Percentiles rank a stretch among this genome's conserved stretches.
These are phyloP conservation scores for Metschnikowia chrysomelidarum DNA, from an alignment of 805 yeast genomes.

Conservation along the genomic window DNA sequence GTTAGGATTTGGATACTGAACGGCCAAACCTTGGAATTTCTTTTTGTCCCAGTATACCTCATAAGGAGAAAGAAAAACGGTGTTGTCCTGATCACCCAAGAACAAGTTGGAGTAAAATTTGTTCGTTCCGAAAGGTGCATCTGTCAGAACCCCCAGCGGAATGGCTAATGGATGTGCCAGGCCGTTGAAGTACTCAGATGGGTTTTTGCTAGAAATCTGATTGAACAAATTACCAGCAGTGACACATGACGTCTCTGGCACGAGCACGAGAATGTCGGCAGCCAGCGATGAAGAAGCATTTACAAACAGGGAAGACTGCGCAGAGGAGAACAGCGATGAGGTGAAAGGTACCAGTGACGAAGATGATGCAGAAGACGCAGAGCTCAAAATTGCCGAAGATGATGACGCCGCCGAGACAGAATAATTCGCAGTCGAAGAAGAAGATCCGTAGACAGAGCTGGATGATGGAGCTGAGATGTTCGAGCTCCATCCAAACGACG, in stretches of 20 bases:
- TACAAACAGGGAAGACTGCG: neutral
- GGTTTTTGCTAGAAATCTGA: constrained; percentile 44
- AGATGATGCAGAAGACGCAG: too few species aligned
- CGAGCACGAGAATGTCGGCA: neutral
- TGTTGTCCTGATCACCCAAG: constrained; percentile 51
- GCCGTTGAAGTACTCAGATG: constrained; percentile 45
- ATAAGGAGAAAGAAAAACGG: constrained; percentile 68
- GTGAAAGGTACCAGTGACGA: too few species aligned
- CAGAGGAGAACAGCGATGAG: too few species aligned
- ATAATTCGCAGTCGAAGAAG: too few species aligned
- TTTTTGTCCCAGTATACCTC: constrained; percentile 53
- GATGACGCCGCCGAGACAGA: too few species aligned
- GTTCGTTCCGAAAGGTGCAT: constrained; percentile 59
- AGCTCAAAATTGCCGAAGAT: too few species aligned
- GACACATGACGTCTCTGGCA: neutral
- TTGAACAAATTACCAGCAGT: constrained; percentile 41
- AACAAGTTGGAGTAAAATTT: constrained; percentile 70
- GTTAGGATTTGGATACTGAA: constrained; percentile 51
- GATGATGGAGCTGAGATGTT: too few species aligned
- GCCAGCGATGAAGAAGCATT: neutral
- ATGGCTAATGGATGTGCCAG: constrained; percentile 44
- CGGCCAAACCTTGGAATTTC: constrained; percentile 54
- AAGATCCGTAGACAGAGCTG: too few species aligned
- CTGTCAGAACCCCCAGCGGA: constrained; percentile 48
- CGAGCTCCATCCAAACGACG: too few species aligned